Base-by-base conservation (phyloP, 225 moss, liverwort and hornwort genomes). In the Physcomitrium patens region DNA sequence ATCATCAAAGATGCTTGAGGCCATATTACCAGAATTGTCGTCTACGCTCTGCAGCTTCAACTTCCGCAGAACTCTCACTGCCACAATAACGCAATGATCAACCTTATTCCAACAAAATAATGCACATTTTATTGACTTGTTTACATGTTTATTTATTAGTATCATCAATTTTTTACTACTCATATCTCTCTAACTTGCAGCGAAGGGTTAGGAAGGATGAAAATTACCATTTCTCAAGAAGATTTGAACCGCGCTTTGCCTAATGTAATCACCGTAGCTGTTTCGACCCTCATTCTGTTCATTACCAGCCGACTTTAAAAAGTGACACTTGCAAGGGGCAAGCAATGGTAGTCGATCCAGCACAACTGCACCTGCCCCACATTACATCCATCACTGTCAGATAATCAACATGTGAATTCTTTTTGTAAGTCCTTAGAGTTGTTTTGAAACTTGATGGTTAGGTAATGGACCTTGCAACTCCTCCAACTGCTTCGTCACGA, bases 261-360 rank as follows among this genome's bases (percentile, higher is more conserved):
- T 14, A 37, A 75, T 12, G 65, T 79, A 76, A 57, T 80, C 81
- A 50, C 75, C 20, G 51, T 76, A 79, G 19, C 64, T 74, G 42
- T 63, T 71, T 62, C 60, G 75, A n/a, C 61, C 54, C 47, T 68
- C 78, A 19, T 63, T 72, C 63, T 53, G 62, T 52, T 61, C 65
- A 54, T 55, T 51, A 14, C 53, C 47, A 47, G 71, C 68, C 44
- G 80, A 53, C 65, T 73, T 81, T 70, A 87, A 82, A 60, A 87
- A 61, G 69, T 82, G 71, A 20, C 87, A 87, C 74, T 87, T 87
- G 84, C 84, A 87, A 19, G 87, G 82, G 27, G 82, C 75, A 85
- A 82, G 84, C 57, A 77, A 82, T 15, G 84, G 82, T 43, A 87
- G 82, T 49, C 62, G 77, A 76, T 82, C 84, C 71, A 81, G 77